These are phyloP conservation scores for Kuraishia borneana DNA, from an alignment of 805 yeast genomes.

Conservation along the genomic window DNA sequence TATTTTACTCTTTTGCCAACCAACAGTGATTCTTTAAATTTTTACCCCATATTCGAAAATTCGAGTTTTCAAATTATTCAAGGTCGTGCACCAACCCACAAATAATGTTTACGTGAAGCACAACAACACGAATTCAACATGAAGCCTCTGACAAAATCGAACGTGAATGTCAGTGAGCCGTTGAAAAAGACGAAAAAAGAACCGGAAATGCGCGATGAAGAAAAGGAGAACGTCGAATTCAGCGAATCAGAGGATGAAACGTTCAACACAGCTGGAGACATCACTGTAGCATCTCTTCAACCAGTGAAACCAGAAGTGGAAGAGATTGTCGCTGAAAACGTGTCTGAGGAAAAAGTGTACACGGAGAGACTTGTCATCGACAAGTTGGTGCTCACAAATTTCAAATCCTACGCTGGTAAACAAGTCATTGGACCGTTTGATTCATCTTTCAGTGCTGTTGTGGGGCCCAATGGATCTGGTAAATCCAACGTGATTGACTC, in stretches of 20 bases:
- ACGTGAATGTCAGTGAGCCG: too few species aligned
- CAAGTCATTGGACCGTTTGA: conserved; percentile 95
- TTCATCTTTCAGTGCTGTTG: conserved; percentile 89
- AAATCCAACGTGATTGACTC: conserved; percentile 98
- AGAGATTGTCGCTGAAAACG: background rate
- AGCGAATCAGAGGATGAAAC: background rate
- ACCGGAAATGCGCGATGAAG: background rate
- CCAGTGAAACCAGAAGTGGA: background rate
- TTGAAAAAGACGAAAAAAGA: too few species aligned
- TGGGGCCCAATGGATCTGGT: conserved; percentile 98
- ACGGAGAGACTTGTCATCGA: conserved; percentile 56
- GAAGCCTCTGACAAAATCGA: too few species aligned
- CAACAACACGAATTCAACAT: too few species aligned
- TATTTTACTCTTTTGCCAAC: too few species aligned
- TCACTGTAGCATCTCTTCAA: background rate
- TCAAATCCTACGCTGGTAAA: conserved; percentile 91
- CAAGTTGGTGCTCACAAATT: conserved; percentile 65
- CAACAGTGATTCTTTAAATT: too few species aligned
- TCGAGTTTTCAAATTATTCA: too few species aligned
- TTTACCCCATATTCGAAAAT: too few species aligned
- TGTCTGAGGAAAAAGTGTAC: background rate
- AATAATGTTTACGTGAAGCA: too few species aligned
- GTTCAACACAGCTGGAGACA: background rate
- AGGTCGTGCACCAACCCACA: too few species aligned
- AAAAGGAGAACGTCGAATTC: background rate